These are phyloP conservation scores for Aegilops umbellulata DNA, from an alignment of 176 grass and related monocot genomes.

Conservation along the genomic window DNA sequence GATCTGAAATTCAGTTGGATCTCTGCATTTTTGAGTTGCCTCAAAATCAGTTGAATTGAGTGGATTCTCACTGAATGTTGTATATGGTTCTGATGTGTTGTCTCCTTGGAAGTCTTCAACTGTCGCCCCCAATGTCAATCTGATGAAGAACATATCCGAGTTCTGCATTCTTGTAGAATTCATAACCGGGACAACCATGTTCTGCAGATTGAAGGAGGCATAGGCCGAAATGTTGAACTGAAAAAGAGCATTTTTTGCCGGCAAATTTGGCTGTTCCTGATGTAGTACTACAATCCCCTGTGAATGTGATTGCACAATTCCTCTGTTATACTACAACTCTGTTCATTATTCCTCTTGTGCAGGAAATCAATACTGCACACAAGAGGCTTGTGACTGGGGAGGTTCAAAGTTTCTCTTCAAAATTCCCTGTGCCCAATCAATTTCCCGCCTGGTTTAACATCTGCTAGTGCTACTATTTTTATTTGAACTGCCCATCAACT, in stretches of 20 bases:
- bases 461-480: neutral
- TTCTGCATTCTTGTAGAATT: no score
- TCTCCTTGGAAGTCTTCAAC: neutral
- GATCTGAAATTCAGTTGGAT: neutral
- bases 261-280: neutral
- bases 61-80: neutral
- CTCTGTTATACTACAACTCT: neutral
- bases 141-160: neutral
- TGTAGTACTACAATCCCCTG: neutral
- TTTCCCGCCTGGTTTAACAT: neutral
- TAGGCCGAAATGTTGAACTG: neutral
- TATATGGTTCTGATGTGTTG: neutral
- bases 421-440: neutral
- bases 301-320: neutral
- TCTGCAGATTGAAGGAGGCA: no score
- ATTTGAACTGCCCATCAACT: neutral
- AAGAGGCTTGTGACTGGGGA: slow-evolving; percentile 16
- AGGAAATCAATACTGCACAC: slow-evolving; percentile 16
- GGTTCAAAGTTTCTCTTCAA: neutral
- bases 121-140: neutral
- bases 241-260: neutral
- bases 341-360: neutral
- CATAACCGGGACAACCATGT: no score
- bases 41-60: neutral
- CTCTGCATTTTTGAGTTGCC: neutral